phyloP scores from a whole-genome alignment of 805 yeast species.

The Starmerella floricola region DNA sequence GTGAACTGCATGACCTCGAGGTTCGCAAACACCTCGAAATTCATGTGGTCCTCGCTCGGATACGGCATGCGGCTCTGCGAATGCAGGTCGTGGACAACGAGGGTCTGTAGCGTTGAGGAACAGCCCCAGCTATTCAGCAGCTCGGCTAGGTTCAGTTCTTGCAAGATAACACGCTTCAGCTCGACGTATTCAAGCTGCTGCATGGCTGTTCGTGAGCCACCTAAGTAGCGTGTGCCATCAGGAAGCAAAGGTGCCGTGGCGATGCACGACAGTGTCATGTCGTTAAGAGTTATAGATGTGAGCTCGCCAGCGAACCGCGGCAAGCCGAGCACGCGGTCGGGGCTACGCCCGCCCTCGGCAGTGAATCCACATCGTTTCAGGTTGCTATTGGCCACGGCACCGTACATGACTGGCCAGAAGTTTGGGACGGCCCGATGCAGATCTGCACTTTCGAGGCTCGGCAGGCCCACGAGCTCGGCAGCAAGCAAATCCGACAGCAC shows the following conservation, averaged over 20 bases:
- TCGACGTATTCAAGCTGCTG: constrained; percentile 15
- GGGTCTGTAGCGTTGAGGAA: constrained; percentile 10
- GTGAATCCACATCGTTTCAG: constrained; percentile 20
- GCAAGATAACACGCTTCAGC: constrained; percentile 13
- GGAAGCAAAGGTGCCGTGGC: constrained; percentile 4
- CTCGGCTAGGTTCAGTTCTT: constrained; percentile 8
- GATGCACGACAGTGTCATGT: constrained; percentile 2
- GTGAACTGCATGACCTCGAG: constrained; percentile 19
- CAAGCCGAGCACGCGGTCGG: constrained; percentile 1
- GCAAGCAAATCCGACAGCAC: constrained; percentile 5
- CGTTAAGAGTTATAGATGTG: constrained; percentile 15
- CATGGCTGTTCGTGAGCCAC: constrained; percentile 2
- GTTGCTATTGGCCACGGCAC: constrained; percentile 7
- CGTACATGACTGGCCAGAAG: constrained; percentile 14
- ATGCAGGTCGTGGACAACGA: constrained; percentile 14
- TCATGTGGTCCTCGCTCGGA: constrained; percentile 1
- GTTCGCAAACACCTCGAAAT: background rate
- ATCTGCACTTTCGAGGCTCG: constrained; percentile 7
- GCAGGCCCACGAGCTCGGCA: constrained; percentile 3
- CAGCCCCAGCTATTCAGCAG: constrained; percentile 14
- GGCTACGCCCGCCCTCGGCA: constrained; percentile 4
- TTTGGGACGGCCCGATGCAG: constrained; percentile 13
- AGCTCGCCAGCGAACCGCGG: constrained; percentile 13
- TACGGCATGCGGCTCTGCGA: background rate
- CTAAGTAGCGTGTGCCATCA: constrained; percentile 3